A percentile compares a stretch with the other conserved stretches of the same genome.
These are phyloP conservation scores for Hanseniaspora occidentalis DNA, from an alignment of 805 yeast genomes.

Conservation along the genomic window DNA sequence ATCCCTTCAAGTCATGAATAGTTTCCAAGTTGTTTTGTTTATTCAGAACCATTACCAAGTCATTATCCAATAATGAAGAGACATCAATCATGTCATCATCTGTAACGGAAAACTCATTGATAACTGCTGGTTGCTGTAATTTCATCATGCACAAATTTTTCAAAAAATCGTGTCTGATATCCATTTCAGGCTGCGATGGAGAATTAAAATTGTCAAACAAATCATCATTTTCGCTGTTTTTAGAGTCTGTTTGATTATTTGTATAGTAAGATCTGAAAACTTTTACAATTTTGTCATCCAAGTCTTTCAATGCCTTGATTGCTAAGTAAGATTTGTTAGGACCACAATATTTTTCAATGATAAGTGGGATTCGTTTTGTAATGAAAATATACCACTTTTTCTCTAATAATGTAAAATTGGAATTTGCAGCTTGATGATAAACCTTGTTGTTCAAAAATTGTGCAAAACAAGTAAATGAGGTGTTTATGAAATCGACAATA, in stretches of 20 bases:
- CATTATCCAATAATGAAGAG: conserved; percentile 22
- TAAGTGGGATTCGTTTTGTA: conserved; percentile 33
- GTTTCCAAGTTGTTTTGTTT: conserved; percentile 24
- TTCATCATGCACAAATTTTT: conserved; percentile 30
- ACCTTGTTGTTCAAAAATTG: conserved; percentile 33
- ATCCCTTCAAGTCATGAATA: conserved; percentile 19
- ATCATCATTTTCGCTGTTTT: conserved; percentile 30
- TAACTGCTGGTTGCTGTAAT: conserved; percentile 24
- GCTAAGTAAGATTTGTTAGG: conserved; percentile 17
- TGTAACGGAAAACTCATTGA: conserved; percentile 23
- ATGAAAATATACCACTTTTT: conserved; percentile 35
- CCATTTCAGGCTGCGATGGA: conserved; percentile 30
- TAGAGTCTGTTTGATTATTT: conserved; percentile 19
- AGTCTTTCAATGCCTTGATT: conserved; percentile 16
- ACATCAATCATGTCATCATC: conserved; percentile 29
- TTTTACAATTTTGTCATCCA: conserved; percentile 21
- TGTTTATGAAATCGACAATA: conserved; percentile 21
- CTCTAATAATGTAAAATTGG: conserved; percentile 23
- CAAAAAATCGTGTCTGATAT: conserved; percentile 40
- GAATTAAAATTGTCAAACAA: conserved; percentile 33
- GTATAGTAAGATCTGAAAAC: conserved; percentile 23
- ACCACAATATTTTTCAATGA: conserved; percentile 23
- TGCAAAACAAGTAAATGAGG: conserved; percentile 30
- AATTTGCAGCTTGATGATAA: conserved; percentile 24
- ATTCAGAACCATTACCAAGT: conserved; percentile 21